Evolutionary conservation across 805 yeast species (phyloP).

Genomic region (Candida qinlingensis): DNA sequence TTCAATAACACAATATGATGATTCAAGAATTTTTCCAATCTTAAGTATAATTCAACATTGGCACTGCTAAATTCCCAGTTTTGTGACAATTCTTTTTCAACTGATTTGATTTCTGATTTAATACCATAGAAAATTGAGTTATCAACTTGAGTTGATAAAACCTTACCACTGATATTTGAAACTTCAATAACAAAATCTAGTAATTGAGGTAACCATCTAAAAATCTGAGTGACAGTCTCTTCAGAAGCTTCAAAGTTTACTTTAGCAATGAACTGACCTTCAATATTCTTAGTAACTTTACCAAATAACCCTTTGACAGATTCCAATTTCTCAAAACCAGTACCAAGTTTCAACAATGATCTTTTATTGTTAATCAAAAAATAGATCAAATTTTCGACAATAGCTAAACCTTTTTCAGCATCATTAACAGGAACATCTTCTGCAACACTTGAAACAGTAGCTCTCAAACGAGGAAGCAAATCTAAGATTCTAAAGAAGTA

Average conservation of each 20-base stretch:
- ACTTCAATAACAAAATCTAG: slow-evolving; percentile 27
- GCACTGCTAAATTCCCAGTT: slow-evolving; percentile 16
- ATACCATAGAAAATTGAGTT: slow-evolving; percentile 15
- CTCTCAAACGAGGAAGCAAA: slow-evolving; percentile 71
- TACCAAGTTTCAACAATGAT: slow-evolving; percentile 33
- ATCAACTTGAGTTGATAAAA: slow-evolving; percentile 14
- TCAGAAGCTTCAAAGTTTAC: slow-evolving; percentile 9
- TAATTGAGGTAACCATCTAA: slow-evolving; percentile 31
- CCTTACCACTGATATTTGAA: slow-evolving; percentile 14
- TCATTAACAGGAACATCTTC: slow-evolving; percentile 75
- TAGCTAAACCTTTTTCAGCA: slow-evolving; percentile 70
- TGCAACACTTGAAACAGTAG: slow-evolving; percentile 51
- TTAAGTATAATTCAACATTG: slow-evolving; percentile 11
- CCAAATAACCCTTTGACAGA: slow-evolving; percentile 20
- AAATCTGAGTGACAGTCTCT: slow-evolving; percentile 11
- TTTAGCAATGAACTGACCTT: slow-evolving; percentile 15
- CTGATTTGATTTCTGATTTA: slow-evolving; percentile 12
- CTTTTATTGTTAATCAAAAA: slow-evolving; percentile 49
- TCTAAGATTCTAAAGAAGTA: slow-evolving; percentile 72
- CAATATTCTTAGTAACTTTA: slow-evolving; percentile 15
- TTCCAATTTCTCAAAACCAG: slow-evolving; percentile 16
- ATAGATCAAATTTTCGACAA: slow-evolving; percentile 64
- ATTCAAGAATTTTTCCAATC: slow-evolving; percentile 20
- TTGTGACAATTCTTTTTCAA: slow-evolving; percentile 8
- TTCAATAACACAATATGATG: slow-evolving; percentile 21